Evolutionary conservation across 129 eudicot species (phyloP).

Genomic region (Artemisia annua): DNA sequence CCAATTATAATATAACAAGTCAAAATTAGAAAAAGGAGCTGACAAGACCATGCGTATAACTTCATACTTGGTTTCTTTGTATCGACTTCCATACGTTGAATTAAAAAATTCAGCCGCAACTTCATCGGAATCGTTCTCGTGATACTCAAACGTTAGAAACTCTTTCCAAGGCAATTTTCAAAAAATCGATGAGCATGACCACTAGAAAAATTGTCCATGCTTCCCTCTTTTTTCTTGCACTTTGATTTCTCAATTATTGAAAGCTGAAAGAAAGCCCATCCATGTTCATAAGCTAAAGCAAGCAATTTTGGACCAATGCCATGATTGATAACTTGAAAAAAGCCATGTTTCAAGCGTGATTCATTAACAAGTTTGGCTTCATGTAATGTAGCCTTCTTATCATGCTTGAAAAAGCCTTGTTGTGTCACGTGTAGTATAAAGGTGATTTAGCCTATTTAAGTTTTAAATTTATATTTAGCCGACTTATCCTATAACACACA

Average conservation of each 20-base stretch:
- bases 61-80: constrained; percentile 45
- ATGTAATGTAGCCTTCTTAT: constrained; percentile 19
- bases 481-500: too few species aligned
- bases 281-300: constrained; percentile 30
- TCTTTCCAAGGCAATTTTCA: constrained; percentile 50
- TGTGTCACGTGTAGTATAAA: too few species aligned
- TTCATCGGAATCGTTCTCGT: constrained; percentile 29
- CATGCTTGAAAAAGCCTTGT: constrained; percentile 37
- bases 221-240: constrained; percentile 35
- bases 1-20: too few species aligned
- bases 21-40: too few species aligned
- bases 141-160: constrained; percentile 32
- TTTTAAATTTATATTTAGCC: too few species aligned
- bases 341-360: constrained; percentile 48
- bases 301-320: constrained; percentile 46
- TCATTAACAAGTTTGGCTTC: constrained; percentile 36
- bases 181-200: constrained; percentile 45
- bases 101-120: constrained; percentile 36
- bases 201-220: constrained; percentile 34
- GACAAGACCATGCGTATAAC: neutral
- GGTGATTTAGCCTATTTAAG: too few species aligned
- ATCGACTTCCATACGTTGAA: constrained; percentile 34
- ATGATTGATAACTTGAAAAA: constrained; percentile 61
- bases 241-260: constrained; percentile 31
- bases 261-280: constrained; percentile 39